Evolutionary conservation across 2,329 filamentous ascomycete genomes (phyloP).

Genomic region (Nemania sp.): DNA sequence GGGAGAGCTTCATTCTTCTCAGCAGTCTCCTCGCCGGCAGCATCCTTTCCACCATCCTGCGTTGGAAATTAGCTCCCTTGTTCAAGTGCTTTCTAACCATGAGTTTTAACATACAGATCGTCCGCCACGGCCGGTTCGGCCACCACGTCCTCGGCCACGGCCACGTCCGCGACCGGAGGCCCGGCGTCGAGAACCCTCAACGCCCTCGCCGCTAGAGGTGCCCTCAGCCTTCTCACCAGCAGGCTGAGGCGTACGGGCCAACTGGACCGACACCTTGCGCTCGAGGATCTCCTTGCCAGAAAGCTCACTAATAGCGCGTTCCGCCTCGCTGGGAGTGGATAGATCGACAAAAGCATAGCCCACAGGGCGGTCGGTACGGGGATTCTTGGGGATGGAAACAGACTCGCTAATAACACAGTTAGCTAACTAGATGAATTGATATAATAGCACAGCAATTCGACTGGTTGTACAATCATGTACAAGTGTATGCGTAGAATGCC

Average conservation of each 20-base stretch:
- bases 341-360: slow-evolving; percentile 99
- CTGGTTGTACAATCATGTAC: background rate
- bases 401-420: slow-evolving; percentile 78
- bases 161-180: slow-evolving; percentile 75
- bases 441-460: background rate
- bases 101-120: slow-evolving; percentile 62
- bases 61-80: slow-evolving; percentile 34
- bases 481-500: background rate
- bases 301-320: slow-evolving; percentile 93
- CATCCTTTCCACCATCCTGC: slow-evolving; percentile 63
- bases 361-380: slow-evolving; percentile 96
- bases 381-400: slow-evolving; percentile 99
- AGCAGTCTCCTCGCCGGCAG: slow-evolving; percentile 60
- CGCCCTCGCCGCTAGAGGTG: slow-evolving; percentile 78
- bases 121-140: slow-evolving; percentile 72
- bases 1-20: slow-evolving; percentile 60
- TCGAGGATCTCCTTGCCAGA: slow-evolving; percentile 98
- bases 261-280: slow-evolving; percentile 98
- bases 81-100: background rate
- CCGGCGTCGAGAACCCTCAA: slow-evolving; percentile 73
- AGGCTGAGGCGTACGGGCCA: slow-evolving; percentile 95
- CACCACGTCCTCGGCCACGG: slow-evolving; percentile 74
- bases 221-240: slow-evolving; percentile 80
- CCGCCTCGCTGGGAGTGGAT: slow-evolving; percentile 91
- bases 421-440: slow-evolving; percentile 25